phyloP scores from a whole-genome alignment of 768 basidiomycete species.

The Boletus insuetus region DNA sequence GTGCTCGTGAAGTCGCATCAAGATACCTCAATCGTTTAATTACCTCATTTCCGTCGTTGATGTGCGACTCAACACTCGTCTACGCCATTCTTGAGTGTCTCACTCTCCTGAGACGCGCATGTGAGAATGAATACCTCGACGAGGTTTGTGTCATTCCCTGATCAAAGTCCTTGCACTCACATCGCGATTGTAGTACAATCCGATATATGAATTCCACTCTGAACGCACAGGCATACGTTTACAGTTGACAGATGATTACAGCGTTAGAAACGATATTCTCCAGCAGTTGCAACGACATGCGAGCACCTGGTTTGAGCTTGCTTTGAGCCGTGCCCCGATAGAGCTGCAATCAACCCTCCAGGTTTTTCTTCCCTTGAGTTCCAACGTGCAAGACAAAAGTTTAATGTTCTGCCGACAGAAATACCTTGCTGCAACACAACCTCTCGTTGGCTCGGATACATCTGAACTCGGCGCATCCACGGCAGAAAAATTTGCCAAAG shows the following conservation, averaged over 20 bases:
- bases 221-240: conserved; percentile 71
- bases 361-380: conserved; percentile 40
- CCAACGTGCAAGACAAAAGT: not conserved
- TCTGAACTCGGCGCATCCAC: conserved; percentile 91
- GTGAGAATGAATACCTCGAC: conserved; percentile 87
- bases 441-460: conserved; percentile 63
- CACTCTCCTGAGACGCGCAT: conserved; percentile 81
- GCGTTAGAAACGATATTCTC: conserved; percentile 81
- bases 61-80: conserved; percentile 87
- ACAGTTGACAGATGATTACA: conserved; percentile 83
- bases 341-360: conserved; percentile 92
- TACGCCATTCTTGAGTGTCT: conserved; percentile 89
- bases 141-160: conserved; percentile 55
- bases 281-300: conserved; percentile 71
- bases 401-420: conserved; percentile 48
- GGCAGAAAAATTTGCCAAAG: conserved; percentile 82
- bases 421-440: conserved; percentile 80
- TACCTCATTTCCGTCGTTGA: conserved; percentile 88
- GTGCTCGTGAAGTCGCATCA: conserved; percentile 78
- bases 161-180: not conserved
- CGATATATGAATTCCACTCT: conserved; percentile 79
- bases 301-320: conserved; percentile 81
- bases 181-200: conserved; percentile 69
- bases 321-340: conserved; percentile 83
- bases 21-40: conserved; percentile 84